Conservation (phyloP, 208 protist genomes). For the Leishmania turanica region DNA sequence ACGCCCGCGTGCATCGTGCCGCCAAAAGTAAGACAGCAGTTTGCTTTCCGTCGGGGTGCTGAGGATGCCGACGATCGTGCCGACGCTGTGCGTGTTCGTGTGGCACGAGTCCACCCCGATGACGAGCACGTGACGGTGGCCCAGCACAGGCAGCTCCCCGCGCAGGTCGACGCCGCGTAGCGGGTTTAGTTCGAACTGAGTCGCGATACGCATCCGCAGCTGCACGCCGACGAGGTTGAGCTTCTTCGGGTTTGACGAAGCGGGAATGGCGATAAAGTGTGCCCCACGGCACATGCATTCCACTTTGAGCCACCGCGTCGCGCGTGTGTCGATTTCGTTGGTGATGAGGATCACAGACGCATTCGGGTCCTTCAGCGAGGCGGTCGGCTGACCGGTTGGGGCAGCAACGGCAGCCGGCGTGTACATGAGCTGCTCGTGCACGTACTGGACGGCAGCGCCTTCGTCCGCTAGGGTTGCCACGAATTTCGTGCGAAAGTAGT, state of each 20-base stretch:
- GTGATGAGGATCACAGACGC: conserved; percentile 70
- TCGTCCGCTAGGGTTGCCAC: conserved; percentile 54
- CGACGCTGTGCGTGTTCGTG: conserved; percentile 69
- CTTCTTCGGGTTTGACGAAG: conserved; percentile 34
- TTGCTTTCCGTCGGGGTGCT: conserved; percentile 48
- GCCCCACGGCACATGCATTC: conserved; percentile 85
- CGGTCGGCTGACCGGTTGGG: not conserved
- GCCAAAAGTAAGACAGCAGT: conserved; percentile 79
- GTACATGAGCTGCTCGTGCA: conserved; percentile 50
- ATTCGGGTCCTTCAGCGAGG: conserved; percentile 51
- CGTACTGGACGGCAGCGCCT: conserved; percentile 56
- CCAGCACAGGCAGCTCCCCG: conserved; percentile 67
- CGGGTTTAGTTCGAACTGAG: conserved; percentile 77
- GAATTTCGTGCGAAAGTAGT: conserved; percentile 53
- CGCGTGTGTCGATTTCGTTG: conserved; percentile 48
- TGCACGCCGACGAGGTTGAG: conserved; percentile 45
- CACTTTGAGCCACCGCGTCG: conserved; percentile 73
- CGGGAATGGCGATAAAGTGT: conserved; percentile 50
- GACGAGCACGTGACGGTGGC: conserved; percentile 53
- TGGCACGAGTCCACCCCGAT: conserved; percentile 89
- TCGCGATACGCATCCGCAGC: conserved; percentile 43
- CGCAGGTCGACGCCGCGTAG: conserved; percentile 64
- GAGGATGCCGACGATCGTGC: conserved; percentile 77
- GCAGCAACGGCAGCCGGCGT: not conserved
- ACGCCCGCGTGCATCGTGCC: conserved; percentile 66